Conservation (phyloP, 2,329 filamentous ascomycete species). For the Clathrospora elynae region DNA sequence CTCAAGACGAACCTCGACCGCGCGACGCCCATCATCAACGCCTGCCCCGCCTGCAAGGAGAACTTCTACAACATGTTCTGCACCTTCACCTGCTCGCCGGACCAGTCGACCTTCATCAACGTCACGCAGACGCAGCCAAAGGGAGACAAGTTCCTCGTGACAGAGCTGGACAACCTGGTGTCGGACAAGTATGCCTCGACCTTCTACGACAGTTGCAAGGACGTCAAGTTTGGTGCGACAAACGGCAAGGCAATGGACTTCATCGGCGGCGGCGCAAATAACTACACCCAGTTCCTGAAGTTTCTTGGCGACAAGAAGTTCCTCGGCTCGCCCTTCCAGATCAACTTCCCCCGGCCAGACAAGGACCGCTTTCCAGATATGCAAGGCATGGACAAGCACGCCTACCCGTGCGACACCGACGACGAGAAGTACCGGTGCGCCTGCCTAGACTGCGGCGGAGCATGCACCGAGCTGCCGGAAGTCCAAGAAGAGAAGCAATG, state of each 20-base stretch:
- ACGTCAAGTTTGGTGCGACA: conserved; percentile 96
- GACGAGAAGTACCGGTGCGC: conserved; percentile 87
- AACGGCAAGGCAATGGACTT: conserved; percentile 94
- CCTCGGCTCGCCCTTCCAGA: conserved; percentile 94
- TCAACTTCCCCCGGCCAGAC: conserved; percentile 77
- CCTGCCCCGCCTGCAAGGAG: conserved; percentile 94
- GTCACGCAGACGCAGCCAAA: conserved; percentile 75
- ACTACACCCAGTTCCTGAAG: conserved; percentile 83
- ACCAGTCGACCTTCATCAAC: conserved; percentile 95
- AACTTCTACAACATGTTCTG: conserved; percentile 99
- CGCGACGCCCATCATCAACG: conserved; percentile 85
- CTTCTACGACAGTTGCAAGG: conserved; percentile 97
- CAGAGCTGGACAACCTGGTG: conserved; percentile 87
- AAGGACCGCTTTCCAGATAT: conserved; percentile 70
- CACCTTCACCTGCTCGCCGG: conserved; percentile 95
- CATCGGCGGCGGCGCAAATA: conserved; percentile 92
- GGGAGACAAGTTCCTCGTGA: conserved; percentile 70
- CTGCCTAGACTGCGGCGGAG: conserved; percentile 87
- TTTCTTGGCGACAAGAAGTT: conserved; percentile 92
- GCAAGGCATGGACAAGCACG: conserved; percentile 69
- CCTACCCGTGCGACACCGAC: conserved; percentile 88
- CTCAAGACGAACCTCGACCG: conserved; percentile 84
- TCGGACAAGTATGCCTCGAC: conserved; percentile 81
- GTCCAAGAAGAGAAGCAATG: conserved; percentile 74
- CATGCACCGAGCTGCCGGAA: conserved; percentile 81